Conservation (phyloP, 1,284 basidiomycete species). For the Ceratobasidium theobromae region DNA sequence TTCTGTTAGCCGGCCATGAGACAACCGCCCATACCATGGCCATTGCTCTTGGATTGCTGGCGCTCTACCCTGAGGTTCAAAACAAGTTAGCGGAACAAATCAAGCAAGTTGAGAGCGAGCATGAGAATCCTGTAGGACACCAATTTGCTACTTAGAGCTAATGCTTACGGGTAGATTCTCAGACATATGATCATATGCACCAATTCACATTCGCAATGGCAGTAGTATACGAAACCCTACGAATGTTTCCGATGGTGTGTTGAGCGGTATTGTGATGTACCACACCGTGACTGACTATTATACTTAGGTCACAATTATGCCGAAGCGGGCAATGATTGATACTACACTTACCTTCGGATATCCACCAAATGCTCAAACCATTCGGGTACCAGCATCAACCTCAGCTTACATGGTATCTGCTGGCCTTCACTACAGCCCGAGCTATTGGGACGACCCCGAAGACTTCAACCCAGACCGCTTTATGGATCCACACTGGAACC, state of each 20-base stretch:
- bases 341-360: slow-evolving; percentile 45
- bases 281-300: no score
- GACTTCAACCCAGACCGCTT: slow-evolving; percentile 56
- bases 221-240: slow-evolving; percentile 60
- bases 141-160: slow-evolving; percentile 6
- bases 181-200: slow-evolving; percentile 58
- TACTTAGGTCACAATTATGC: no score
- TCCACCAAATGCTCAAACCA: no score
- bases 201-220: slow-evolving; percentile 51
- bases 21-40: slow-evolving; percentile 59
- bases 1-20: slow-evolving; percentile 63
- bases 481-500: slow-evolving; percentile 48
- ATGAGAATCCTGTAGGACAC: background rate
- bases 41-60: slow-evolving; percentile 56
- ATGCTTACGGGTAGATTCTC: background rate
- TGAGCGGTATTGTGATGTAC: no score
- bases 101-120: slow-evolving; percentile 43
- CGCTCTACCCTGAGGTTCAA: slow-evolving; percentile 61
- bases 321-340: slow-evolving; percentile 54
- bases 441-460: slow-evolving; percentile 55
- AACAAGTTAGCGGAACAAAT: slow-evolving; percentile 60
- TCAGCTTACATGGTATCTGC: slow-evolving; percentile 37
- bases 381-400: no score
- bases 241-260: slow-evolving; percentile 60
- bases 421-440: slow-evolving; percentile 54